phyloP scores from a whole-genome alignment of 345 rosid species.

The Combretum micranthum region DNA sequence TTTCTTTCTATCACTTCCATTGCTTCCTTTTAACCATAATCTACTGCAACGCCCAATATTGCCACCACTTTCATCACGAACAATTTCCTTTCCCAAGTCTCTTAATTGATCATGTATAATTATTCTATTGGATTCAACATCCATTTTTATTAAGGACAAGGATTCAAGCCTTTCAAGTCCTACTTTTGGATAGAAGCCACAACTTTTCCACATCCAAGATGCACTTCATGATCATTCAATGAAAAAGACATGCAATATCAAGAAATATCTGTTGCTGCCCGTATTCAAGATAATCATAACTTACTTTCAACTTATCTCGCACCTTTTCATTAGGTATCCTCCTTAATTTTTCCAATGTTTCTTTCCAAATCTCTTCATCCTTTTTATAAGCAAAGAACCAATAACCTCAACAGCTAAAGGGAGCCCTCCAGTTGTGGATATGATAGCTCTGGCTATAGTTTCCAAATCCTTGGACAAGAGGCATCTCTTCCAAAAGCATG shows the following conservation, averaged over 20 bases:
- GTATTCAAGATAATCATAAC: neutral
- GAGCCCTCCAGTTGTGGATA: too few relatives aligned
- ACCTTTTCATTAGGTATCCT: neutral
- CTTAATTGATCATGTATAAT: too few relatives aligned
- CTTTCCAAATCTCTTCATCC: neutral
- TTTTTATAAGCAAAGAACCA: slow-evolving; percentile 2
- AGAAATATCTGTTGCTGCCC: slow-evolving; percentile 1
- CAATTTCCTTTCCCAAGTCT: too few relatives aligned
- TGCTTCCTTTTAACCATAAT: too few relatives aligned
- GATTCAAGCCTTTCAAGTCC: too few relatives aligned
- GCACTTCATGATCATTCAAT: neutral
- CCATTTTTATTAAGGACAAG: too few relatives aligned
- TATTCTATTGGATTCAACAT: too few relatives aligned
- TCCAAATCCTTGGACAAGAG: neutral
- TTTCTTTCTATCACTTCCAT: too few relatives aligned
- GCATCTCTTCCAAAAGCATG: slow-evolving; percentile 4
- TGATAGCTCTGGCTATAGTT: too few relatives aligned
- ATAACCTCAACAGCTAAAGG: slow-evolving; percentile 6
- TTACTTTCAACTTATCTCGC: slow-evolving; percentile 2
- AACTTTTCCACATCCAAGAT: slow-evolving; percentile 7
- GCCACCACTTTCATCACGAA: too few relatives aligned
- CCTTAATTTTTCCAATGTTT: neutral
- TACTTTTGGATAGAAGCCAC: too few relatives aligned
- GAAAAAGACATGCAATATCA: slow-evolving; percentile 2
- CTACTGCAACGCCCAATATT: too few relatives aligned